Percentiles rank a stretch among this genome's conserved stretches.
phyloP scores from a whole-genome alignment of 805 yeast species.

The Candida schatavii region DNA sequence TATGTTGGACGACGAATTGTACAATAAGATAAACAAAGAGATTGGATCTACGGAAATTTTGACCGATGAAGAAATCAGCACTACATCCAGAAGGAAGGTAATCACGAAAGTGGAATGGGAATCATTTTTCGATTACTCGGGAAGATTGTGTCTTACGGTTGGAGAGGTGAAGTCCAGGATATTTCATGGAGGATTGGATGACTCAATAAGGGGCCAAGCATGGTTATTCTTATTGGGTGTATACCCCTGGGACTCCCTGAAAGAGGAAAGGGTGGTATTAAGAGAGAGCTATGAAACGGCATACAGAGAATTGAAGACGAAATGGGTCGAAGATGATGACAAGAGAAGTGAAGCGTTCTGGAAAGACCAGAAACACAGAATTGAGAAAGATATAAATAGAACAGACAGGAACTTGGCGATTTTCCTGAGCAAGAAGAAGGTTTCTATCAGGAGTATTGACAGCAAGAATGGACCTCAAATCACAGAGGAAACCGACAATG shows the following conservation, averaged over 20 bases:
- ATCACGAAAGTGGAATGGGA: slow-evolving; percentile 78
- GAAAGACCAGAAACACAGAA: slow-evolving; percentile 85
- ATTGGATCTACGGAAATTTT: slow-evolving; percentile 57
- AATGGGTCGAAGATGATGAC: slow-evolving; percentile 63
- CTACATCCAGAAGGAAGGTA: slow-evolving; percentile 63
- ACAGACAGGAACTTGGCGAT: slow-evolving; percentile 79
- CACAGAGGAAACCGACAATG: slow-evolving; percentile 5
- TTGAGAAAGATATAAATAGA: slow-evolving; percentile 89
- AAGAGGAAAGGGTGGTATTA: slow-evolving; percentile 62
- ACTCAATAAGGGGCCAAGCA: slow-evolving; percentile 60
- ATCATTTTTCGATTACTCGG: slow-evolving; percentile 75
- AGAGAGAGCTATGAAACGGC: slow-evolving; percentile 53
- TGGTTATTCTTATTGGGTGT: slow-evolving; percentile 86
- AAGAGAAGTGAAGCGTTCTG: slow-evolving; percentile 60
- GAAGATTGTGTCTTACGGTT: slow-evolving; percentile 69
- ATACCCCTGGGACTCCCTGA: slow-evolving; percentile 84
- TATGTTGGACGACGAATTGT: slow-evolving; percentile 57
- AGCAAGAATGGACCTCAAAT: slow-evolving; percentile 9
- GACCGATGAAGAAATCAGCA: slow-evolving; percentile 57
- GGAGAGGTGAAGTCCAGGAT: slow-evolving; percentile 77
- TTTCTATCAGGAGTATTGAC: slow-evolving; percentile 31
- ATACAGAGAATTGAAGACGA: slow-evolving; percentile 61
- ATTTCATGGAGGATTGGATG: slow-evolving; percentile 84
- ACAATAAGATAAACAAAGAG: slow-evolving; percentile 55
- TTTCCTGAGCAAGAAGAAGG: slow-evolving; percentile 47